Evolutionary conservation across 169 alveolate genomes (phyloP).

Genomic region (Condylostoma magnum): DNA sequence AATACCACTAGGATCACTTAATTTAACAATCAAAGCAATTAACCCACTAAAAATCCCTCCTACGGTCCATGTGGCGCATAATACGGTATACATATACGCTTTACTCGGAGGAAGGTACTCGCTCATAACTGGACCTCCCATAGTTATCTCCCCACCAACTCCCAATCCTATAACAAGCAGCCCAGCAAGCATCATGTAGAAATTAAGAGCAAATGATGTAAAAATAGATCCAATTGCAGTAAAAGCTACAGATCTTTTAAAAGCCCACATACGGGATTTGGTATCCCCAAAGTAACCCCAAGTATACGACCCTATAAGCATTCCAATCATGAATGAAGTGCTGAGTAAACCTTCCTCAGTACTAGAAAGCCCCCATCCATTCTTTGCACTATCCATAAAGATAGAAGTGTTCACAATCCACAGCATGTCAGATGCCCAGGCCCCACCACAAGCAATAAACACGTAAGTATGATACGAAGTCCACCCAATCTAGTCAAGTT

Average conservation of each 20-base stretch:
- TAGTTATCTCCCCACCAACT: not conserved
- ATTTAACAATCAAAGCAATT: not conserved
- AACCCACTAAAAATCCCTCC: not conserved
- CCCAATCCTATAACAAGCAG: constrained; percentile 1
- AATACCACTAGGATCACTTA: not conserved
- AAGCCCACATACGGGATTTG: constrained; percentile 14
- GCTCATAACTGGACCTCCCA: constrained; percentile 20
- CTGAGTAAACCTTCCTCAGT: not conserved
- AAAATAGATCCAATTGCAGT: not conserved
- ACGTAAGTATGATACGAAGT: too few relatives aligned
- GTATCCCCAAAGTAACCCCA: constrained; percentile 23
- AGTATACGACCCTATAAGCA: not conserved
- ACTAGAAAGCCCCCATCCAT: not conserved
- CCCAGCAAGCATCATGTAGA: not conserved
- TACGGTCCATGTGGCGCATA: not conserved
- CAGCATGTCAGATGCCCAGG: constrained; percentile 13
- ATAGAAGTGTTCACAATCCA: not conserved
- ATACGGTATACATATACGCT: not conserved
- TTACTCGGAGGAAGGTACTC: not conserved
- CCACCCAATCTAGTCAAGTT: too few relatives aligned
- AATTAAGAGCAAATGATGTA: not conserved
- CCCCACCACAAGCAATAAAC: not conserved
- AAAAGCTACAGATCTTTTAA: not conserved
- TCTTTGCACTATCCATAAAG: constrained; percentile 3
- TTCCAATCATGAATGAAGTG: not conserved